Evolutionary conservation across 139 green algal genomes (phyloP).

Genomic region (Marvania coccoides): DNA sequence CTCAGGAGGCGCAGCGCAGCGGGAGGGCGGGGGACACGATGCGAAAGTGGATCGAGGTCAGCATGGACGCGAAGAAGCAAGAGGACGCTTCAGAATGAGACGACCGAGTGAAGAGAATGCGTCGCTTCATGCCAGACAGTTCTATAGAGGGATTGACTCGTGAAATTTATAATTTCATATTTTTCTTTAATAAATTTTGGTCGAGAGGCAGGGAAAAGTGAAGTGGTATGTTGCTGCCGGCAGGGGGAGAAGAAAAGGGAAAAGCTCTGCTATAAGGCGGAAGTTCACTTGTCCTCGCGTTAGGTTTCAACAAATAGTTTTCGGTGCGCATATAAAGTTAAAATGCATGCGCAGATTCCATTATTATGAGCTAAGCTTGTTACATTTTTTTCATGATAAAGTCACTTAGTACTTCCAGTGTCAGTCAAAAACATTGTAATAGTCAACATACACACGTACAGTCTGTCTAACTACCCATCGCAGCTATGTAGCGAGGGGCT

Average conservation of each 20-base stretch:
- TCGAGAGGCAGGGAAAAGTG: not conserved
- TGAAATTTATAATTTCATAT: not conserved
- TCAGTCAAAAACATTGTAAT: not conserved
- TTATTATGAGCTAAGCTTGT: not conserved
- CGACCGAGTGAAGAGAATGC: not conserved
- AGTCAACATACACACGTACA: too few relatives aligned
- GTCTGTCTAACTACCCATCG: too few relatives aligned
- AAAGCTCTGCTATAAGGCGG: not conserved
- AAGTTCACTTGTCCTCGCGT: not conserved
- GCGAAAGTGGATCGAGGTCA: conserved; percentile 41
- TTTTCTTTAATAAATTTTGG: not conserved
- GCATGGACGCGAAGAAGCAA: conserved; percentile 21
- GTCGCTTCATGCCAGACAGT: not conserved
- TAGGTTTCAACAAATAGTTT: too few relatives aligned
- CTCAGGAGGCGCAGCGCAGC: conserved; percentile 45
- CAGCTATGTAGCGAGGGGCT: too few relatives aligned
- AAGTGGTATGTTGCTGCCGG: not conserved
- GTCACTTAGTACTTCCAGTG: not conserved
- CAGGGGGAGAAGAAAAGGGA: not conserved
- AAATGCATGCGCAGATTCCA: too few relatives aligned
- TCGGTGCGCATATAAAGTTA: too few relatives aligned
- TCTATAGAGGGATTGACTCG: not conserved
- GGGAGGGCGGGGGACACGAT: conserved; percentile 47
- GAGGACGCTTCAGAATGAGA: not conserved
- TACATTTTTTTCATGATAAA: not conserved